Conservation (phyloP, 2,329 filamentous ascomycete species). For the Epichloe sp. region DNA sequence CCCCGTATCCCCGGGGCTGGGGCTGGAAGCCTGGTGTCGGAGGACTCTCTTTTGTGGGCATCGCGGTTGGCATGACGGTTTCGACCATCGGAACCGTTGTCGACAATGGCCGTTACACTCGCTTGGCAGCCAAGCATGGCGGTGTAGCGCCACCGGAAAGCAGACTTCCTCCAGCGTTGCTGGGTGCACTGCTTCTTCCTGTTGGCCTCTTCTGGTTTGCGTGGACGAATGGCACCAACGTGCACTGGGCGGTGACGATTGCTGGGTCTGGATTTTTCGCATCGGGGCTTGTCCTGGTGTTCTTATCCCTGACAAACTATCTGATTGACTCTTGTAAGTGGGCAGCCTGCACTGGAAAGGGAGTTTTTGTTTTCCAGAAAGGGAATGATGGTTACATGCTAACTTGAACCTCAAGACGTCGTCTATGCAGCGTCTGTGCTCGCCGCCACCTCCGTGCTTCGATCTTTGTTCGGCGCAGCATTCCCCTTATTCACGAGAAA, state of each 20-base stretch:
- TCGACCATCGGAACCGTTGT: slow-evolving; percentile 39
- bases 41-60: slow-evolving; percentile 46
- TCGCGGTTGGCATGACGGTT: slow-evolving; percentile 49
- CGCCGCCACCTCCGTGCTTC: slow-evolving; percentile 58
- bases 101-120: slow-evolving; percentile 41
- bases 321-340: slow-evolving; percentile 46
- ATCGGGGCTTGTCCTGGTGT: slow-evolving; percentile 47
- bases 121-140: slow-evolving; percentile 29
- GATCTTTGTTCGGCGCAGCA: slow-evolving; percentile 57
- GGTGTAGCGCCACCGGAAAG: slow-evolving; percentile 51
- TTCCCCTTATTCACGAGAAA: slow-evolving; percentile 60
- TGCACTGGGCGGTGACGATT: slow-evolving; percentile 45
- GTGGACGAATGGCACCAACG: slow-evolving; percentile 43
- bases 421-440: slow-evolving; percentile 67
- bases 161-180: slow-evolving; percentile 44
- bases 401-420: slow-evolving; percentile 29
- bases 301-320: slow-evolving; percentile 53
- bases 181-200: slow-evolving; percentile 46
- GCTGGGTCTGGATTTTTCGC: slow-evolving; percentile 36
- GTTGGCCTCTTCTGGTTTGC: slow-evolving; percentile 53
- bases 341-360: not conserved
- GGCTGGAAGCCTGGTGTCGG: slow-evolving; percentile 46
- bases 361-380: not conserved
- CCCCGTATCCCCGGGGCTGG: slow-evolving; percentile 20
- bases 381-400: too few relatives aligned